phyloP scores from a whole-genome alignment of 345 rosid species.

The Rhizophora apiculata region DNA sequence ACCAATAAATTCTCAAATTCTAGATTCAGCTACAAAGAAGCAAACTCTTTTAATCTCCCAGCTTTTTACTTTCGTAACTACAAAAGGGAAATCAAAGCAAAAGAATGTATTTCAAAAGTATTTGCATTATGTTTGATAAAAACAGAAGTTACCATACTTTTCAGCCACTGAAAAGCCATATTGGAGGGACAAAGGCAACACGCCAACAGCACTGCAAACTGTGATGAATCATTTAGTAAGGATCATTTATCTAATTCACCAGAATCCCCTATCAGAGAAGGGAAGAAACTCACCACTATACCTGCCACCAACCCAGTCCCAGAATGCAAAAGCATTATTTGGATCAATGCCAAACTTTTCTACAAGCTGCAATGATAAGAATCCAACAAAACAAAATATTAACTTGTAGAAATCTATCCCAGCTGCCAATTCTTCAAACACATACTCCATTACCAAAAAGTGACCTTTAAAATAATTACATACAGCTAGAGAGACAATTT shows the following conservation, averaged over 20 bases:
- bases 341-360: conserved; percentile 98
- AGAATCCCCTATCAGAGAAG: conserved; percentile 12
- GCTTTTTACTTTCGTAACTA: neutral
- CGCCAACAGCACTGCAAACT: conserved; percentile 99
- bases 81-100: neutral
- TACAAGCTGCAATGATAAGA: conserved; percentile 57
- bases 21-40: too few relatives aligned
- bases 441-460: too few relatives aligned
- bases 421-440: neutral
- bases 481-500: too few relatives aligned
- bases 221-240: conserved; percentile 30
- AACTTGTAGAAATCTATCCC: neutral
- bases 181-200: conserved; percentile 87
- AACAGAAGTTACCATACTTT: conserved; percentile 60
- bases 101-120: neutral
- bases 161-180: conserved; percentile 86
- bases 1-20: too few relatives aligned
- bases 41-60: neutral
- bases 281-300: conserved; percentile 66
- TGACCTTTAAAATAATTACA: too few relatives aligned
- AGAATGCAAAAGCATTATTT: conserved; percentile 92
- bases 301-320: conserved; percentile 99
- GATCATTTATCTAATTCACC: conserved; percentile 15
- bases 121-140: conserved; percentile 6
- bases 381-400: neutral